These are phyloP conservation scores for Lactarius quietus DNA, from an alignment of 768 basidiomycete species.

Conservation along the genomic window DNA sequence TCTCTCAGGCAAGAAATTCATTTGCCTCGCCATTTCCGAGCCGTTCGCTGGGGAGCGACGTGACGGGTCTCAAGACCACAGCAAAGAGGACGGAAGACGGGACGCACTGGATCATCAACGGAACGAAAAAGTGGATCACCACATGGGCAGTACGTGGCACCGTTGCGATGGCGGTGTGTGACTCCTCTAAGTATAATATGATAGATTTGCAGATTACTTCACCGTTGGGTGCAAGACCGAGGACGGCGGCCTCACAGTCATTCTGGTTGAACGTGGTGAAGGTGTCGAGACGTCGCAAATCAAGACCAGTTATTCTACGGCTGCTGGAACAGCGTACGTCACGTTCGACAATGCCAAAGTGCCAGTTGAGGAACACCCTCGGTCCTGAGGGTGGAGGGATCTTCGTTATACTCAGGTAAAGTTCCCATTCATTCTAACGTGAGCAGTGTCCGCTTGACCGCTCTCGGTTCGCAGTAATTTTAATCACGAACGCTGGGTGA, in stretches of 20 bases:
- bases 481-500: conserved; percentile 94
- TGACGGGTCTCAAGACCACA: conserved; percentile 71
- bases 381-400: conserved; percentile 75
- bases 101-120: conserved; percentile 81
- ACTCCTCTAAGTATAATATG: background rate
- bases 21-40: conserved; percentile 85
- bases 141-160: conserved; percentile 53
- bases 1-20: conserved; percentile 72
- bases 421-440: background rate
- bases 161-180: background rate
- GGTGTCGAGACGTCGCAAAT: conserved; percentile 83
- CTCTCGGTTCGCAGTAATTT: conserved; percentile 64
- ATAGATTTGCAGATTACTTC: conserved; percentile 51
- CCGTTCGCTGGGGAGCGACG: conserved; percentile 86
- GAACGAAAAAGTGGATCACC: conserved; percentile 88
- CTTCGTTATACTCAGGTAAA: conserved; percentile 54
- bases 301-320: conserved; percentile 84
- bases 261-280: conserved; percentile 78
- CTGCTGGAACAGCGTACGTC: conserved; percentile 84
- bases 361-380: conserved; percentile 82
- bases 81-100: conserved; percentile 81
- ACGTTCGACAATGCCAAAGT: conserved; percentile 84
- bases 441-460: background rate
- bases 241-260: conserved; percentile 77
- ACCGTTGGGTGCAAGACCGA: conserved; percentile 72